phyloP scores from a whole-genome alignment of 225 moss, liverwort and hornwort genomes.

The Neckera pumila region DNA sequence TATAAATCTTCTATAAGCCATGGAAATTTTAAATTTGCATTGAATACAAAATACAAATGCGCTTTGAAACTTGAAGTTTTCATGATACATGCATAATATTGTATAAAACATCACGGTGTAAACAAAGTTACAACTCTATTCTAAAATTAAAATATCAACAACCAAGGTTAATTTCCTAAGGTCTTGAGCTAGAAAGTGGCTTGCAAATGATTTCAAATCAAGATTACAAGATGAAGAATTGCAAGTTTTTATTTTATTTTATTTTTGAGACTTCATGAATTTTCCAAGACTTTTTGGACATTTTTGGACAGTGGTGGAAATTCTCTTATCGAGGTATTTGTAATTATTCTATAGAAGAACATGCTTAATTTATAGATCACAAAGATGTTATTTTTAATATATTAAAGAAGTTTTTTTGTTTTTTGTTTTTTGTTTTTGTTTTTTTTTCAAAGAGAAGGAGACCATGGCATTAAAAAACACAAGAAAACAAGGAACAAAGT shows the following conservation, averaged over 20 bases:
- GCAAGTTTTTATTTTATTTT: not conserved
- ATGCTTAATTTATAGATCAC: no score
- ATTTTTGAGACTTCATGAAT: no score
- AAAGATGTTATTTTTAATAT: no score
- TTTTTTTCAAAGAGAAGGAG: no score
- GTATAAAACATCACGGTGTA: not conserved
- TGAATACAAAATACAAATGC: not conserved
- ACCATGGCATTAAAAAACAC: no score
- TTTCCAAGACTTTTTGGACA: fast-evolving
- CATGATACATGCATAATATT: fast-evolving
- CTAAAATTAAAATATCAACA: not conserved
- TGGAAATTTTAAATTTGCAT: not conserved
- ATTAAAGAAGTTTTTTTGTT: no score
- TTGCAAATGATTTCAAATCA: not conserved
- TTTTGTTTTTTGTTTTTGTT: no score
- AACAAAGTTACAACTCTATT: not conserved
- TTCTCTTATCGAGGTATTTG: not conserved
- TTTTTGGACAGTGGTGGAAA: not conserved
- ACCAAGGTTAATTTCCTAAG: not conserved
- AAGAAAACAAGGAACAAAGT: no score
- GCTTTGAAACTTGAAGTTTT: not conserved
- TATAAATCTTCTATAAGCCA: no score
- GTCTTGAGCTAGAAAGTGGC: fast-evolving
- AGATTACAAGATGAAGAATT: not conserved
- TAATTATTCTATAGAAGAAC: not conserved